These are phyloP conservation scores for Rhizophagus clarus DNA, from an alignment of 192 early-diverging fungal species.

Conservation along the genomic window DNA sequence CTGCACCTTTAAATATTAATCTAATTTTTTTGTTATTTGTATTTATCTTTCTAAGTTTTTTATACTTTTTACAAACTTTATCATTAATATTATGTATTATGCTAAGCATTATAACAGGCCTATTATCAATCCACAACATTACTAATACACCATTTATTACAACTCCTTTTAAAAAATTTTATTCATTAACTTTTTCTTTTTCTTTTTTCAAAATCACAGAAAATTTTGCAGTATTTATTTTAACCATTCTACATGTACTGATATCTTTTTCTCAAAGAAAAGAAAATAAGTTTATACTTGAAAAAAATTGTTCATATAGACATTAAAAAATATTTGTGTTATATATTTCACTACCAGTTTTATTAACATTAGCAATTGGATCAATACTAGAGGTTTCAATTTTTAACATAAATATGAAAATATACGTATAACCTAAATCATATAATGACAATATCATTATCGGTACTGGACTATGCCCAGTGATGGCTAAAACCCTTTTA, in stretches of 20 bases:
- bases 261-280: slow-evolving; percentile 16
- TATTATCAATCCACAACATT: slow-evolving; percentile 33
- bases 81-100: slow-evolving; percentile 25
- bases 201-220: slow-evolving; percentile 1
- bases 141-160: slow-evolving; percentile 22
- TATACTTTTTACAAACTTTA: neutral
- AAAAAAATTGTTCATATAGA: slow-evolving; percentile 43
- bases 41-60: slow-evolving; percentile 20
- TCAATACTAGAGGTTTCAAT: slow-evolving; percentile 14
- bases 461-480: no score
- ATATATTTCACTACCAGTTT: slow-evolving; percentile 8
- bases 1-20: slow-evolving; percentile 11
- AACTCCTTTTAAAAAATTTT: slow-evolving; percentile 23
- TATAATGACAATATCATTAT: slow-evolving; percentile 37
- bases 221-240: slow-evolving; percentile 9
- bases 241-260: slow-evolving; percentile 27
- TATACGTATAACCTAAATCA: slow-evolving; percentile 24
- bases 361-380: slow-evolving; percentile 3
- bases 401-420: slow-evolving; percentile 18
- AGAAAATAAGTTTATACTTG: slow-evolving; percentile 33
- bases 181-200: neutral
- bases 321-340: slow-evolving; percentile 27
- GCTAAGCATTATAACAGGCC: slow-evolving; percentile 32
- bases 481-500: no score
- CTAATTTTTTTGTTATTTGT: slow-evolving; percentile 24